phyloP scores from a whole-genome alignment of 805 yeast species.

The Candida suzukii region DNA sequence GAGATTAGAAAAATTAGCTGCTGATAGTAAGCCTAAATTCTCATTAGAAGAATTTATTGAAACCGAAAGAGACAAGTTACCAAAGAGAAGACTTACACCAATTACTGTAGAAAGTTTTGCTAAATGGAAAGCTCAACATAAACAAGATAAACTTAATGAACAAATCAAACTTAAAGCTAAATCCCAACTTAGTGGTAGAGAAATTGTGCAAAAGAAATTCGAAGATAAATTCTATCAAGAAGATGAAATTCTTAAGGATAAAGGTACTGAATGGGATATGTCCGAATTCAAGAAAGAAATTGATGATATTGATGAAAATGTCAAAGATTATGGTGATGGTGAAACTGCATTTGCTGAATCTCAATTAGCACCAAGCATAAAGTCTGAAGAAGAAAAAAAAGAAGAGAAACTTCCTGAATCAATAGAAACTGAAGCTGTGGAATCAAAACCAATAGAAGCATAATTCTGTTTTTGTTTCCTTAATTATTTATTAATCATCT shows the following conservation, averaged over 20 bases:
- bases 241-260: slow-evolving; percentile 39
- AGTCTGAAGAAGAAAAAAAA: slow-evolving; percentile 13
- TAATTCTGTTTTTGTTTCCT: no score
- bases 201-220: slow-evolving; percentile 55
- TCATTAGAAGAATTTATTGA: slow-evolving; percentile 95
- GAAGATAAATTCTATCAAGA: slow-evolving; percentile 48
- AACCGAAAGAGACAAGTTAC: slow-evolving; percentile 81
- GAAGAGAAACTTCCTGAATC: neutral
- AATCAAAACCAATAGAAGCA: neutral
- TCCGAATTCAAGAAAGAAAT: slow-evolving; percentile 47
- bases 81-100: slow-evolving; percentile 71
- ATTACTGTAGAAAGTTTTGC: slow-evolving; percentile 75
- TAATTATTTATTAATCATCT: neutral
- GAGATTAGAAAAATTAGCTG: slow-evolving; percentile 78
- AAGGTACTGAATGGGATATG: slow-evolving; percentile 49
- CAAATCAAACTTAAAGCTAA: slow-evolving; percentile 27
- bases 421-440: neutral
- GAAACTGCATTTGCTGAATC: slow-evolving; percentile 28
- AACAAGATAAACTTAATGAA: slow-evolving; percentile 41
- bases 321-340: slow-evolving; percentile 76
- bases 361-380: slow-evolving; percentile 12
- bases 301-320: slow-evolving; percentile 41
- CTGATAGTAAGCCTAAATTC: slow-evolving; percentile 79
- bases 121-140: slow-evolving; percentile 75
- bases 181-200: slow-evolving; percentile 58